Evolutionary conservation across 768 basidiomycete species (phyloP), one percentile per base, ranked within the genome.

Genomic region (Boletales sp.): DNA sequence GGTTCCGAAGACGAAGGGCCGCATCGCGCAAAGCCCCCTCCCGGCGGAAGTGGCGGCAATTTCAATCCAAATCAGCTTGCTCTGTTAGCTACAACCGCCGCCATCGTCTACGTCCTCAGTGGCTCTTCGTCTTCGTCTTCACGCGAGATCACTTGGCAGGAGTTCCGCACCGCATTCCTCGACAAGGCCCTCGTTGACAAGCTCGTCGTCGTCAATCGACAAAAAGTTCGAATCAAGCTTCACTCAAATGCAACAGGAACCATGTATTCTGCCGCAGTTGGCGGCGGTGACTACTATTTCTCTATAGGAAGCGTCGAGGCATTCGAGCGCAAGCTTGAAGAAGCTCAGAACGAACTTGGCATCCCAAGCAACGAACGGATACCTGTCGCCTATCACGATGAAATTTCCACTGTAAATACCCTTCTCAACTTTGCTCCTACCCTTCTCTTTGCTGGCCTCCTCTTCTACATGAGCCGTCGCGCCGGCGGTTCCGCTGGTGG

Each of bases 121-220:
- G 63, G 65, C 28, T 74, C 72, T 35, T 68, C 73, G 0, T 72
- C 78, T 5, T 66, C 72, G 0, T 70, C 73, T 21, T 82, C 87
- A 2, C 82, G 88, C 51, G 96, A 99, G 72, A 98, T 99, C 58
- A 99, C 96, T 56, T 99, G 96, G 95, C 94, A 97, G 71, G 96
- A 98, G 70, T 99, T 99, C 75, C 84, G 94, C 46, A 94, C 91
- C 40, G 92, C 93, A 10, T 92, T 99, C 76, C 86, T 99, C 41
- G 88, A 95, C 70, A 94, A 94, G 65, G 95, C 93, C 38, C 81
- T 97, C 46, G 95, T 99, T 34, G 94, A 97, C 58, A 93, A 85
- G 62, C 84, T 98, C 50, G 80, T 84, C 46, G 95, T 98, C 51
- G 80, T 97, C 64, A 98, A 97, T 68, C 82, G 91, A 28, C 81